Base-by-base conservation (phyloP, 331 rosid species). In the Erythrophleum ivorense region DNA sequence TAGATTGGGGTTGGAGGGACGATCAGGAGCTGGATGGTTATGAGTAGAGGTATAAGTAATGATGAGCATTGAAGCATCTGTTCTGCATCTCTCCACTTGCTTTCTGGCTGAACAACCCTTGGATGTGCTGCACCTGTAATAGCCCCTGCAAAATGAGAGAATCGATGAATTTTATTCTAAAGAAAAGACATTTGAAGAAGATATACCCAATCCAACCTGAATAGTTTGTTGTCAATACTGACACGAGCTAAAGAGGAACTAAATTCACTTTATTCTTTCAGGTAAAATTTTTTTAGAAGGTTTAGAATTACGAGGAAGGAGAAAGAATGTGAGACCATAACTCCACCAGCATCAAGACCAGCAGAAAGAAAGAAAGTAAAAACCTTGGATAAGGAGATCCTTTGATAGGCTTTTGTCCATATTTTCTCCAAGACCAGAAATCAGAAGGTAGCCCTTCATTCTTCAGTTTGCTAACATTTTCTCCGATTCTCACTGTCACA, bases 381-480 rank as follows among this genome's bases (percentile, higher is more conserved):
- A 76, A 94, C 98, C 98, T 92, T 85, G 98, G 98, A 87, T 91
- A 85, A 81, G 98, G 97, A 84, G 98, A 95, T 60, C 98, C 98
- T 73, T 95, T 95, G 48, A 95, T 95, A 41, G 98, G 97, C 73
- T 95, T 95, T 66, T 95, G 98, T 75, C 98, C 98, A 88, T 95
- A 95, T 86, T 95, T 95, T 84, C 98, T 95, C 98, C 98, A 95
- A 64, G 97, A 95, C 98, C 98, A 92, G 40, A 86, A 84, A 90
- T 95, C 98, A 41, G 93, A 88, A 86, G 97, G 94, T 34, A 90
- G 84, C 9, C 98, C 97, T 91, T 95, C 97, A 73, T 91, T 92
- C 92, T 92, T 92, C 58, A 87, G 71, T 81, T 91, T 95, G 75
- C 95, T 88, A 62, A 81, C 93, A 85, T 90, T 90, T 80, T 87